A percentile compares a stretch with the other conserved stretches of the same genome.
Conservation (phyloP, 129 eudicot species). For the Smallanthus sonchifolius region DNA sequence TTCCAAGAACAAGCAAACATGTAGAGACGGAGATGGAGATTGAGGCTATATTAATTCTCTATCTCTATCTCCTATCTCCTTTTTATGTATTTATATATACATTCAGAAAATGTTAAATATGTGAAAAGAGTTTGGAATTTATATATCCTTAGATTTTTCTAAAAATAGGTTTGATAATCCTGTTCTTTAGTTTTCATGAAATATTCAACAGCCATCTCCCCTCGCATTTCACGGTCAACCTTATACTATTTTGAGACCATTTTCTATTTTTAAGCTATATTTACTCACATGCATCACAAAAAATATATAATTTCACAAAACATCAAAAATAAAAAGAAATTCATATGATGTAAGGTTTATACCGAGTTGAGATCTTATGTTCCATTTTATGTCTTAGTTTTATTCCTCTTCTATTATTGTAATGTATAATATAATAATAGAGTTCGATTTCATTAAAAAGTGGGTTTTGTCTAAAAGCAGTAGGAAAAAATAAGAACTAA, state of each 20-base stretch:
- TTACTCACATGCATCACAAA: neutral
- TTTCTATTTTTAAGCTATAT: neutral
- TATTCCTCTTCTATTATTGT: too few species aligned
- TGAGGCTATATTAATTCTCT: constrained; percentile 7
- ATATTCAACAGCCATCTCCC: neutral
- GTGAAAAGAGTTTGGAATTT: neutral
- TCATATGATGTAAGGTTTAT: neutral
- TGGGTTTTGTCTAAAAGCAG: too few species aligned
- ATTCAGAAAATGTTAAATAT: neutral
- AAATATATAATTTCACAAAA: neutral
- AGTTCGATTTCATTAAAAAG: too few species aligned
- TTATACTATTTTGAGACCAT: neutral
- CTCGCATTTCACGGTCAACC: constrained; percentile 22
- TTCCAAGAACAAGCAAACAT: constrained; percentile 37
- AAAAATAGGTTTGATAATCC: constrained; percentile 16
- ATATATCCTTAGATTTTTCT: neutral
- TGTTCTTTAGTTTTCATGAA: constrained; percentile 13
- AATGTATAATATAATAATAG: too few species aligned
- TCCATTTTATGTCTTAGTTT: too few species aligned
- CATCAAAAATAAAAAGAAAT: neutral
- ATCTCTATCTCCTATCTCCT: constrained; percentile 27
- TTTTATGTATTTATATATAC: constrained; percentile 3
- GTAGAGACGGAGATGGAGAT: constrained; percentile 26
- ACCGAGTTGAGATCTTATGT: neutral
- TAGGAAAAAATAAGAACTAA: too few species aligned